Conservation (phyloP, 2,329 filamentous ascomycete genomes). For the Paracoccidioides lutzii region DNA sequence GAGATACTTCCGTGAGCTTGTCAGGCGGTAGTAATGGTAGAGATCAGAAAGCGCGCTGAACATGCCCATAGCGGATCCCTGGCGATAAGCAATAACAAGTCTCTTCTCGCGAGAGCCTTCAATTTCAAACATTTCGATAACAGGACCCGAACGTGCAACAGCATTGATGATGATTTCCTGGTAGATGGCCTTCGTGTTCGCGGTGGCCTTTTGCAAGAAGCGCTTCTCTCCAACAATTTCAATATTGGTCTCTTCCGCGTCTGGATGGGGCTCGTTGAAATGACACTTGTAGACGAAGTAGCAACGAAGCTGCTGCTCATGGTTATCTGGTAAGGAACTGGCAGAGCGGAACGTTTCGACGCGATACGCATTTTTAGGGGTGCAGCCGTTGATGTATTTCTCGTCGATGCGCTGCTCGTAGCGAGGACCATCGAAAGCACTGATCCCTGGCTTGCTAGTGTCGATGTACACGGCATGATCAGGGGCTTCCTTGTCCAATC, state of each 20-base stretch:
- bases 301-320: constrained; percentile 77
- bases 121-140: constrained; percentile 96
- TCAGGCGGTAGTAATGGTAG: constrained; percentile 97
- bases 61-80: constrained; percentile 78
- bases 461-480: constrained; percentile 99
- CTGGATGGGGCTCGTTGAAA: constrained; percentile 65
- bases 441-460: constrained; percentile 79
- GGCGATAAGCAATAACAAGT: constrained; percentile 86
- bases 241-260: constrained; percentile 68
- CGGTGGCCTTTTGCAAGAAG: constrained; percentile 90
- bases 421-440: constrained; percentile 62
- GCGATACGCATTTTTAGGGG: constrained; percentile 62
- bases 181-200: constrained; percentile 92
- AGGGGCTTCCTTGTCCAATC: constrained; percentile 82
- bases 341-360: constrained; percentile 96
- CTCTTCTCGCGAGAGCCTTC: constrained; percentile 85
- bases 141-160: constrained; percentile 73
- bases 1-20: constrained; percentile 91
- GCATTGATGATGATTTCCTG: constrained; percentile 82
- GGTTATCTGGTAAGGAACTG: constrained; percentile 59
- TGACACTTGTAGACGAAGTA: constrained; percentile 98
- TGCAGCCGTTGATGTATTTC: constrained; percentile 82
- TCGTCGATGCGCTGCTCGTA: constrained; percentile 90
- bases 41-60: constrained; percentile 93
- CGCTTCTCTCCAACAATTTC: constrained; percentile 86